Evolutionary conservation across 257 asterid species (phyloP).

Genomic region (Cordia subcordata): DNA sequence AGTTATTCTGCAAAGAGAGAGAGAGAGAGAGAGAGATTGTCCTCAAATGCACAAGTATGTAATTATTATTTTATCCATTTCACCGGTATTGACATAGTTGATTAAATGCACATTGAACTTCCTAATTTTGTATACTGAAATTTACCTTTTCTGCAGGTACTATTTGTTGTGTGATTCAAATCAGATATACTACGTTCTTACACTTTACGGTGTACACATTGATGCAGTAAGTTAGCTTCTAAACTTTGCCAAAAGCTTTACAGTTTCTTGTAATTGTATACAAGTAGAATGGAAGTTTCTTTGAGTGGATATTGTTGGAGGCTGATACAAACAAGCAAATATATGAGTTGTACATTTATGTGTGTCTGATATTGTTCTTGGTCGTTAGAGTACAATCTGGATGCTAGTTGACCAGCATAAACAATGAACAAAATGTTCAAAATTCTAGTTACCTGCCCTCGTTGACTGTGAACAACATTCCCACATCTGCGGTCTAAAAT

Average conservation of each 20-base stretch:
- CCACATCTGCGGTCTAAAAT: too few species aligned
- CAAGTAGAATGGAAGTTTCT: background rate
- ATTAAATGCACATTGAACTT: background rate
- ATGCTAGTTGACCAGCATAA: too few species aligned
- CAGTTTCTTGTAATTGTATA: constrained; percentile 3
- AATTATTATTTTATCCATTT: background rate
- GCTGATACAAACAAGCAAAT: background rate
- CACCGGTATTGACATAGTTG: background rate
- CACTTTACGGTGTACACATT: constrained; percentile 62
- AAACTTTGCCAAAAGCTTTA: constrained; percentile 3
- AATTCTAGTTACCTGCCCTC: too few species aligned
- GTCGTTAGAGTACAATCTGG: too few species aligned
- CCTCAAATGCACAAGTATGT: too few species aligned
- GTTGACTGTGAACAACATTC: too few species aligned
- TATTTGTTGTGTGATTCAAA: constrained; percentile 77
- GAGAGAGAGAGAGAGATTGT: too few species aligned
- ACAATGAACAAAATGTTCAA: too few species aligned
- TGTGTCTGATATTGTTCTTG: too few species aligned
- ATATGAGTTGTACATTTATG: background rate
- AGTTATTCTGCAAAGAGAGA: too few species aligned
- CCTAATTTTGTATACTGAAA: background rate
- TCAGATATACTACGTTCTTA: constrained; percentile 56
- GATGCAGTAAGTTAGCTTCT: constrained; percentile 57
- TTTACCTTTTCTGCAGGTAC: constrained; percentile 42
- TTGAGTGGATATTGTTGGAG: background rate